Base-by-base conservation (phyloP, 495 filamentous ascomycete species). In the Hypoxylon fuscum region DNA sequence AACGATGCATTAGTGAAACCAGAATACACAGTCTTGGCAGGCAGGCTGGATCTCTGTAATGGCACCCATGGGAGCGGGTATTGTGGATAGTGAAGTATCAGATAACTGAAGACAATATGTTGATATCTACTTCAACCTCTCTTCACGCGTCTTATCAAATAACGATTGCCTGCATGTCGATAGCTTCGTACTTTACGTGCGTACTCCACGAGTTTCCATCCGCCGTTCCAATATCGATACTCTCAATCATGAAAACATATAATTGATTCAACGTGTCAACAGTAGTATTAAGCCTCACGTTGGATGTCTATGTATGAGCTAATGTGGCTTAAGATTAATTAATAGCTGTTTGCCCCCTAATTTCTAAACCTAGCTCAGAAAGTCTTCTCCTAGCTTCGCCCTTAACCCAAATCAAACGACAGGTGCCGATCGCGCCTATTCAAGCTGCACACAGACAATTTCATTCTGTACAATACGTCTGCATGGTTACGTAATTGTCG, bases 21-120 rank as follows among this genome's bases (percentile, higher is more conserved):
- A 25, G 40, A 43, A 42, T 42, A 52, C 46, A 45, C 50, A 53
- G 50, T 29, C 55, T 55, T 59, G 61, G 61, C 55, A 23, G 61
- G 61, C 55, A 23, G 11, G 18, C 43, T 47, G 48, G 42, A 54
- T 40, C 41, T 52, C 1, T 14, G 40, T 10, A 27, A 37, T 45
- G 27, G 21, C 14, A 45, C 27, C 7, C 55, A 51, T 45, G 46
- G 51, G 22, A 32, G 40, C 37, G 46, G 27, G 20, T 51, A 59
- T n/a, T n/a, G n/a, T n/a, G n/a, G 47, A 46, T 52, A 47, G 35
- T 22, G 23, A 56, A 32, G 37, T 44, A 59, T 44, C 9, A 51
- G 46, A 44, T 59, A 59, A 29, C 43, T 22, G 44, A 49, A 57
- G 15, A 7, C n/a, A 38, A 11, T 5, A 38, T 4, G 11, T 5